Evolutionary conservation across 176 grass and related monocot species (phyloP), one percentile per base, ranked within the genome.

Genomic region (sorghum (Sorghum bicolor)): DNA sequence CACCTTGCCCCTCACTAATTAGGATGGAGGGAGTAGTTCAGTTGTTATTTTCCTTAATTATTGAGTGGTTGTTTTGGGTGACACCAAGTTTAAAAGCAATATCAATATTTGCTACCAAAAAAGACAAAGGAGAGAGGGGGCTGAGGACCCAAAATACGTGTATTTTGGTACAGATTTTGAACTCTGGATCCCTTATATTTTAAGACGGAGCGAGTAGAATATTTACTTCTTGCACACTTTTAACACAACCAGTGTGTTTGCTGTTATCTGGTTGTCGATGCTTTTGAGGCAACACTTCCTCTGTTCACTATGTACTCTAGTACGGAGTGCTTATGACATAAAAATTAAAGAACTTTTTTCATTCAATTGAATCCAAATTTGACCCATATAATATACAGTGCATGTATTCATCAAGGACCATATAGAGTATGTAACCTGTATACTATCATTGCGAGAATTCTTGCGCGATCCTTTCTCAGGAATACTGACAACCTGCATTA

Each of bases 381-480:
- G n/a, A 60, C 31, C 53, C 57, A 16, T 84, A 72, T 74, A 0
- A 52, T 14, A 67, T 25, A 82, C 62, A 64, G 34, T 25, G 19
- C 84, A 81, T 40, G 13, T 55, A 89, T 37, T 72, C 31, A 62
- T 80, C 15, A 71, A 70, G 32, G 12, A 67, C 55, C 1, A 20
- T 67, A 61, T 77, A 81, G 19, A 71, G 70, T 57, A 76, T 69
- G 58, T 80, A 78, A 98, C 96, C 87, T 99, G 96, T 94, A 99
- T 94, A 81, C 77, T 90, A 17, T 99, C 91, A 47, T 77, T 83
- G 37, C 92, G 91, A 80, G 94, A 82, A 85, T 91, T 92, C 72
- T 90, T 99, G 30, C 96, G 86, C 72, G 91, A 85, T 68, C 91
- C 93, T 64, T 96, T 99, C 78, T 94, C 96, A 28, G 96, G 96